Evolutionary conservation across 139 green algal genomes (phyloP).

Genomic region (Tetraselmis chui): DNA sequence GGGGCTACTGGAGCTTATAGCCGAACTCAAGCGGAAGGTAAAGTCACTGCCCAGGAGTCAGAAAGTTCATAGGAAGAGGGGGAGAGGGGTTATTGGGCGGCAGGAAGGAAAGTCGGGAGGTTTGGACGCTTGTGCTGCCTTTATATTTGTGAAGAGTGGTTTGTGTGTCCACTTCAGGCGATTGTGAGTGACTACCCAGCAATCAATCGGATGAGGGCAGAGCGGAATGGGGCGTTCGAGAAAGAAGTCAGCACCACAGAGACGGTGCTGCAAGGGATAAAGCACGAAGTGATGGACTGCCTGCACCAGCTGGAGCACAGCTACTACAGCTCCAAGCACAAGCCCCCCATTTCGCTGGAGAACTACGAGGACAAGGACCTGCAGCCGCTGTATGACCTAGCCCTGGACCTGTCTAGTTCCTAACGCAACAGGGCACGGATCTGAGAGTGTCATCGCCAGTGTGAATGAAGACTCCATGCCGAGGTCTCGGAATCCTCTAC

Average conservation of each 20-base stretch:
- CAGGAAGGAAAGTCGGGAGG: too few relatives aligned
- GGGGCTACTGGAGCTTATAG: background rate
- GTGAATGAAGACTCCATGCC: too few relatives aligned
- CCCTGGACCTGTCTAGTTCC: background rate
- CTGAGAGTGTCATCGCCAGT: too few relatives aligned
- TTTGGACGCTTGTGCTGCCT: too few relatives aligned
- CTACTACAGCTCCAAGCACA: background rate
- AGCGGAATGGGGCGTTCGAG: background rate
- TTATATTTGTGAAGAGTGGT: too few relatives aligned
- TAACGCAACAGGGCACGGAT: too few relatives aligned
- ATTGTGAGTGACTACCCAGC: background rate
- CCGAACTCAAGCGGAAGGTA: background rate
- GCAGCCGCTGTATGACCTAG: background rate
- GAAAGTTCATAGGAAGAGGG: too few relatives aligned
- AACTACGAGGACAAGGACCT: background rate
- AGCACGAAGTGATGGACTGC: background rate
- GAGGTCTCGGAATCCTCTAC: too few relatives aligned
- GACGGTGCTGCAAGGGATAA: background rate
- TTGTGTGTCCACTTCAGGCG: too few relatives aligned
- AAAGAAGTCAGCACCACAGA: background rate
- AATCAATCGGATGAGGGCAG: background rate
- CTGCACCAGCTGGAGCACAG: background rate
- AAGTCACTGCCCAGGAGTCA: too few relatives aligned
- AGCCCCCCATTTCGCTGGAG: background rate
- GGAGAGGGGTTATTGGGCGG: too few relatives aligned